Evolutionary conservation across 2,329 filamentous ascomycete genomes (phyloP), one percentile per base, ranked within the genome.

Genomic region (Colletotrichum musae): DNA sequence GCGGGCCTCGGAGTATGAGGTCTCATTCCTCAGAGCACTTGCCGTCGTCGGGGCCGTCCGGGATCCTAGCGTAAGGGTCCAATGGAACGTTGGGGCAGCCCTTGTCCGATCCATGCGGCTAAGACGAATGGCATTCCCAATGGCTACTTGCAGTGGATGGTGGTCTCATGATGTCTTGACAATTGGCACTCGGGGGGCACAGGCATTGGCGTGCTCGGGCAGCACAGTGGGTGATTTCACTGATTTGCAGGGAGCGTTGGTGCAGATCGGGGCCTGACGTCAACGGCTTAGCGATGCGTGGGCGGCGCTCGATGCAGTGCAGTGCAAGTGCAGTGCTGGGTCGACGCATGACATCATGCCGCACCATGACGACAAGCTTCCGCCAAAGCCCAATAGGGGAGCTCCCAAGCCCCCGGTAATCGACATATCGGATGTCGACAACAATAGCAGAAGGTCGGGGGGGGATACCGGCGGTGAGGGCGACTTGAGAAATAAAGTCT

Each of bases 311-410:
- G 21, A 4, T 24, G 21, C 21, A 4, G 18, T 18, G 18, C 18
- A 18, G 18, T 18, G 18, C 18, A 18, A 18, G 18, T 18, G 41
- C 51, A 18, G n/a, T 15, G 41, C 51, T 45, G 32, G 67, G 56
- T 28, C 56, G 43, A 26, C n/a, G 26, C 36, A 70, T 70, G 67
- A 67, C 67, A 70, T 70, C 67, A 70, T 67, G 67, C 57, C 43
- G 67, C 56, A 67, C 15, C 56, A 60, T 70, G 67, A 70, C 63
- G 62, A 67, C 67, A 61, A 61, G 62, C 67, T 57, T 57, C 45
- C 10, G 39, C 12, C 28, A n/a, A 28, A 50, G 28, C 26, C 66
- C 66, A 69, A 69, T 66, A 50, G 56, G 61, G 41, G 26, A 60
- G 43, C 41, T 39, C 57, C 24, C 56, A 32, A 56, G n/a, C 21